A percentile compares a stretch with the other conserved stretches of the same genome.
phyloP scores from a whole-genome alignment of 2,329 filamentous ascomycete species.

The Colletotrichum lentis region DNA sequence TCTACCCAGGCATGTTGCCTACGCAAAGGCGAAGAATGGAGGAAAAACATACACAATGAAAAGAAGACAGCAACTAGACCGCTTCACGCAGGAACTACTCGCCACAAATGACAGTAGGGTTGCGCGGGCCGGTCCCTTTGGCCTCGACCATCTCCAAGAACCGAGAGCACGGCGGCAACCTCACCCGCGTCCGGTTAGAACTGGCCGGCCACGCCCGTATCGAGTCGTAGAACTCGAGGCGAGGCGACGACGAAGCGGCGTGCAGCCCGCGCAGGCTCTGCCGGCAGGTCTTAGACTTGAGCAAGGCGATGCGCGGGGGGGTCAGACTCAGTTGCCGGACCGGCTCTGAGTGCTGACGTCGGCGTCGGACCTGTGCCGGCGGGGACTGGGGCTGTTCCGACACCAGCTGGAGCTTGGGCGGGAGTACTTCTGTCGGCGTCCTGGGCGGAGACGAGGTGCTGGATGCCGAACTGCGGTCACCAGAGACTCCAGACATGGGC shows the following conservation, averaged over 20 bases:
- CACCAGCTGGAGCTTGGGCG: constrained; percentile 26
- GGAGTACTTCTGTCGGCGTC: constrained; percentile 23
- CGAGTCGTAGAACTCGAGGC: constrained; percentile 32
- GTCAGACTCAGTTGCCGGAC: constrained; percentile 22
- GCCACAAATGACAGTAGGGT: constrained; percentile 19
- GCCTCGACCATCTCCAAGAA: constrained; percentile 30
- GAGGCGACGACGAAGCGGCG: constrained; percentile 20
- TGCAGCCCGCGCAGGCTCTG: constrained; percentile 31
- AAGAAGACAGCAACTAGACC: neutral
- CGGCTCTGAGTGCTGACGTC: constrained; percentile 31
- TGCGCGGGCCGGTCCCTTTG: constrained; percentile 8
- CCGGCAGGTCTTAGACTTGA: constrained; percentile 32
- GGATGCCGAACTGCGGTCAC: constrained; percentile 15
- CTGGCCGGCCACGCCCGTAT: constrained; percentile 32
- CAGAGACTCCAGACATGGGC: neutral
- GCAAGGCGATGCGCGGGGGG: constrained; percentile 31
- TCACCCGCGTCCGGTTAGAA: constrained; percentile 22
- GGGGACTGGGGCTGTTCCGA: constrained; percentile 14
- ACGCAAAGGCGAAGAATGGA: neutral
- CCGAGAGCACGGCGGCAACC: constrained; percentile 30
- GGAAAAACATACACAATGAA: neutral
- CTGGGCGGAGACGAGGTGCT: constrained; percentile 18
- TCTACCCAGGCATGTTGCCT: neutral
- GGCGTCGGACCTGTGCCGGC: constrained; percentile 13
- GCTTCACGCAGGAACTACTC: neutral